A percentile compares a stretch with the other conserved stretches of the same genome.
These are phyloP conservation scores for Cladosporium cucumerinum DNA, from an alignment of 2,329 filamentous ascomycete genomes.

Conservation along the genomic window DNA sequence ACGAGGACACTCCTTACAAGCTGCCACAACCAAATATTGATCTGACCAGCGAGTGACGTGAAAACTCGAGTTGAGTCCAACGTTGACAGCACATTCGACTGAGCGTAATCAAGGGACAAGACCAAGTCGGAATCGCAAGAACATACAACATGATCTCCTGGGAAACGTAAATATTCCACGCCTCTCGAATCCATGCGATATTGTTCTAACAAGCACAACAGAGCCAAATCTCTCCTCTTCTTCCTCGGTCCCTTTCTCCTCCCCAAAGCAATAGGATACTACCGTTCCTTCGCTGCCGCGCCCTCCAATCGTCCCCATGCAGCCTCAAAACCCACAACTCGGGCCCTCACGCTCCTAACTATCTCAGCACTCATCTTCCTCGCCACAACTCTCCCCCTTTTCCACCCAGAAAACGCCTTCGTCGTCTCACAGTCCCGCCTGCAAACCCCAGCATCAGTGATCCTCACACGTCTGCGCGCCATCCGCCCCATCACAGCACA, in stretches of 20 bases:
- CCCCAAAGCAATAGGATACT: constrained; percentile 62
- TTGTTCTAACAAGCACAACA: constrained; percentile 21
- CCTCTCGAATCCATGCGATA: neutral
- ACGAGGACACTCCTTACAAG: neutral
- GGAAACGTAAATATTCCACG: constrained; percentile 8
- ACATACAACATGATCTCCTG: constrained; percentile 12
- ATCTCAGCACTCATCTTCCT: constrained; percentile 52
- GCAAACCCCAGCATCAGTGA: constrained; percentile 76
- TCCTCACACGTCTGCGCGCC: constrained; percentile 70
- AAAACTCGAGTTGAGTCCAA: neutral
- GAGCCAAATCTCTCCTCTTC: constrained; percentile 46
- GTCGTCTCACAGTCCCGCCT: constrained; percentile 71
- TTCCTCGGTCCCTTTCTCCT: constrained; percentile 68
- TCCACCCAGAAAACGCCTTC: constrained; percentile 81
- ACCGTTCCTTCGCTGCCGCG: constrained; percentile 52
- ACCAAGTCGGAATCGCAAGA: neutral
- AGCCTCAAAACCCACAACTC: constrained; percentile 51
- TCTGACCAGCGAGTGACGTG: neutral
- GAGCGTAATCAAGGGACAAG: neutral
- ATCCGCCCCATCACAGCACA: constrained; percentile 55
- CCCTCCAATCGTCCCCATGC: constrained; percentile 45
- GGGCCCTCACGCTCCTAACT: constrained; percentile 61
- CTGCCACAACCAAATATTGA: neutral
- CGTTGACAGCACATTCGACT: neutral
- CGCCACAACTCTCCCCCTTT: constrained; percentile 61